A percentile compares a stretch with the other conserved stretches of the same genome.
Conservation (phyloP, 345 rosid species). For the Boechera stricta region DNA sequence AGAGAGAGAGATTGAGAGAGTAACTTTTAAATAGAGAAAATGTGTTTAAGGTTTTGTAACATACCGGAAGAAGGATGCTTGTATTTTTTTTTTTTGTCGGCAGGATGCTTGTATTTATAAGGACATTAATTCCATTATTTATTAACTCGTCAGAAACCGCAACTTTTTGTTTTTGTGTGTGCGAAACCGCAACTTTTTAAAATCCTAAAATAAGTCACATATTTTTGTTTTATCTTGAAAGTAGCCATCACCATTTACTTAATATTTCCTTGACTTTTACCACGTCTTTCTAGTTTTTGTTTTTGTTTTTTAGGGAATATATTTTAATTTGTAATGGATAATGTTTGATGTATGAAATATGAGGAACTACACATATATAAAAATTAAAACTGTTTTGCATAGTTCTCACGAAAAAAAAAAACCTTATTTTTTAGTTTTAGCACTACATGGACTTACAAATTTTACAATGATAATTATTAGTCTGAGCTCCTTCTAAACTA, state of each 20-base stretch:
- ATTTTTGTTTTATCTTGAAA: neutral
- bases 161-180: neutral
- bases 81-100: too few relatives aligned
- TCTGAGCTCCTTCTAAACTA: neutral
- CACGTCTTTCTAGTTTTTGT: neutral
- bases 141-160: neutral
- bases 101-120: slow-evolving; percentile 30
- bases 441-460: neutral
- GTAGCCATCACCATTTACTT: slow-evolving; percentile 8
- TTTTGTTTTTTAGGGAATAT: neutral
- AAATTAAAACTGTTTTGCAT: neutral
- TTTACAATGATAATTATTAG: slow-evolving; percentile 1
- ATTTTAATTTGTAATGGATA: neutral
- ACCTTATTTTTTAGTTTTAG: neutral
- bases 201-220: neutral
- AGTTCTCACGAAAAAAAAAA: neutral
- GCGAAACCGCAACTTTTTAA: neutral
- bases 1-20: neutral
- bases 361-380: neutral
- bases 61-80: neutral
- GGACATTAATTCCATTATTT: neutral
- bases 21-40: neutral
- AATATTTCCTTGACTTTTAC: slow-evolving; percentile 12
- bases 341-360: neutral
- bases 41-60: neutral